Conservation (phyloP, 768 basidiomycete species). For the Trametes cinnabarina region DNA sequence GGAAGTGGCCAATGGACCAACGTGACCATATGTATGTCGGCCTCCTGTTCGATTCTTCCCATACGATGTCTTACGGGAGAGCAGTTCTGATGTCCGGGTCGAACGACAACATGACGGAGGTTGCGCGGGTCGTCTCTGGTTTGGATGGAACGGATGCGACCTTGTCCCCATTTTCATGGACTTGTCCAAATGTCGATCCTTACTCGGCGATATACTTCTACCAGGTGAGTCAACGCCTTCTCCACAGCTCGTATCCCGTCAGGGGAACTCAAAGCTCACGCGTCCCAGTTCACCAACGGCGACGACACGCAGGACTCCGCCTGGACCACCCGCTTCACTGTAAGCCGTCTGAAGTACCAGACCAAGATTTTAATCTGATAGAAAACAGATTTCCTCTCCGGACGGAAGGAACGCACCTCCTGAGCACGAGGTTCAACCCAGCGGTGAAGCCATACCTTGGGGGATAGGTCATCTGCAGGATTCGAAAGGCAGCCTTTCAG, state of each 20-base stretch:
- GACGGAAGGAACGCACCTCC: slow-evolving; percentile 30
- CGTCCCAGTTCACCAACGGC: slow-evolving; percentile 31
- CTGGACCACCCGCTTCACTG: slow-evolving; percentile 43
- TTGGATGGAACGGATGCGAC: slow-evolving; percentile 34
- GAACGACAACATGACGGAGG: slow-evolving; percentile 35
- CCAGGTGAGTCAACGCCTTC: slow-evolving; percentile 26
- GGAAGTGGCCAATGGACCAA: slow-evolving; percentile 34
- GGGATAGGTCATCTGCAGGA: slow-evolving; percentile 29
- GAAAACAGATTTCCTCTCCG: slow-evolving; percentile 34
- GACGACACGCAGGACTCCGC: slow-evolving; percentile 21
- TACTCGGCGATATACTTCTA: slow-evolving; percentile 42
- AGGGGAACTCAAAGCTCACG: not conserved
- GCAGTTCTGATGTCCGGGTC: slow-evolving; percentile 41
- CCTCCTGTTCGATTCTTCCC: not conserved
- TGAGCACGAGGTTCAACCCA: slow-evolving; percentile 32
- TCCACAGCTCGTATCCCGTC: not conserved
- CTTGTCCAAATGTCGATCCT: slow-evolving; percentile 37
- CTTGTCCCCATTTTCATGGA: slow-evolving; percentile 36
- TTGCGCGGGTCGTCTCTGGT: slow-evolving; percentile 29
- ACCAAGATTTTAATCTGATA: not conserved
- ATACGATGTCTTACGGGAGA: not conserved
- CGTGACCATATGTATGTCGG: slow-evolving; percentile 35
- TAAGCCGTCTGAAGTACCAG: slow-evolving; percentile 14
- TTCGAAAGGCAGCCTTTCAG: not conserved
- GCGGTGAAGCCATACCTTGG: slow-evolving; percentile 39